Percentiles rank a stretch among this genome's conserved stretches.
phyloP scores from a whole-genome alignment of 1,139 yeast species.

The Scheffersomyces insectosa region DNA sequence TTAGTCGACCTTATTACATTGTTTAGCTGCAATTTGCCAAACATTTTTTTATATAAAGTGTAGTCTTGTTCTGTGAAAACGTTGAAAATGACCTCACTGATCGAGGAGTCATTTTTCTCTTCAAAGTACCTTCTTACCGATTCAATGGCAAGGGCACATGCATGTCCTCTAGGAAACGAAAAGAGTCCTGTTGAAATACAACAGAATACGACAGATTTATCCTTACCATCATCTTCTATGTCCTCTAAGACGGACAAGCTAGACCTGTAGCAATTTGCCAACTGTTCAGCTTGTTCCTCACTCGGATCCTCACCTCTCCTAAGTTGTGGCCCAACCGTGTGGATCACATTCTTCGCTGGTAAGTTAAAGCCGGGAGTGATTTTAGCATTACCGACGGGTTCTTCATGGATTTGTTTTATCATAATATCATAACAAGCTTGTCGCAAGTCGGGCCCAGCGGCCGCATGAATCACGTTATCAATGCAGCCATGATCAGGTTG shows the following conservation, averaged over 20 bases:
- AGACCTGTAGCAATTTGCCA: constrained; percentile 2
- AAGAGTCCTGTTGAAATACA: constrained; percentile 5
- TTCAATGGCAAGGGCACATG: constrained; percentile 1
- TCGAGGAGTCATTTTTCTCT: not conserved
- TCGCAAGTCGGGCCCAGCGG: constrained; percentile 4
- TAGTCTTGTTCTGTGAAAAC: constrained; percentile 1
- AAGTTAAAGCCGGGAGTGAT: constrained; percentile 5
- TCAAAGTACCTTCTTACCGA: constrained; percentile 3
- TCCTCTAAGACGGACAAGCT: not conserved
- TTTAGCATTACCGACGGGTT: constrained; percentile 1
- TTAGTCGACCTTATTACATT: not conserved
- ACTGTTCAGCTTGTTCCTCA: not conserved
- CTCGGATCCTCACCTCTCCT: not conserved
- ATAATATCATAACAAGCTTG: constrained; percentile 1
- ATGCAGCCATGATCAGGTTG: constrained; percentile 5
- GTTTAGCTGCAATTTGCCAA: not conserved
- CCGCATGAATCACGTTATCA: constrained; percentile 5
- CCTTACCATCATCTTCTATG: not conserved
- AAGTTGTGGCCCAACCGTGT: constrained; percentile 5
- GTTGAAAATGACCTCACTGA: constrained; percentile 4
- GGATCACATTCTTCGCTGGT: constrained; percentile 1
- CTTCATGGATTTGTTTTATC: constrained; percentile 2
- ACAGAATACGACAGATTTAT: constrained; percentile 4
- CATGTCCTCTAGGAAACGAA: constrained; percentile 3
- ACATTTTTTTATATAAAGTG: not conserved